phyloP scores from a whole-genome alignment of 176 grass and related monocot genomes.

The Musa schizocarpa region DNA sequence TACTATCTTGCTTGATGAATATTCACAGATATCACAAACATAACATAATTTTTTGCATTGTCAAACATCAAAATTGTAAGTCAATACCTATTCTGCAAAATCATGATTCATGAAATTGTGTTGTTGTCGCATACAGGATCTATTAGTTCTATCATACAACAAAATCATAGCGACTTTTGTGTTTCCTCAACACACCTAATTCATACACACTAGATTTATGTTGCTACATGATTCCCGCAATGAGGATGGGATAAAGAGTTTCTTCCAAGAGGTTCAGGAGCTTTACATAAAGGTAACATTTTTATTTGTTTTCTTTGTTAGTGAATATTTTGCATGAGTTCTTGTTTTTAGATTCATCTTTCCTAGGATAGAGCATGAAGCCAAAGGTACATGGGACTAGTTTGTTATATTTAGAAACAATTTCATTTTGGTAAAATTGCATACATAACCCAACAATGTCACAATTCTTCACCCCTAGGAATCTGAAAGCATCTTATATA shows the following conservation, averaged over 20 bases:
- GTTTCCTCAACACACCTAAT: slow-evolving; percentile 30
- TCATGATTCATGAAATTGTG: neutral
- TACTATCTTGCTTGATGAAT: neutral
- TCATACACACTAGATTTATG: slow-evolving; percentile 82
- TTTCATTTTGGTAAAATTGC: neutral
- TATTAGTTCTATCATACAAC: neutral
- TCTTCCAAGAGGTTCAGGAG: slow-evolving; percentile 85
- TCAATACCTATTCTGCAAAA: neutral
- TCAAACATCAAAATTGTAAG: neutral
- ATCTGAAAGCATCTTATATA: neutral
- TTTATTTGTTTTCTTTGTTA: neutral
- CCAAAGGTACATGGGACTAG: neutral
- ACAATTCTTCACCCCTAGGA: neutral
- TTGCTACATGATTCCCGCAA: slow-evolving; percentile 69
- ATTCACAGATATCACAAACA: neutral
- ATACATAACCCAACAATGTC: too few species aligned
- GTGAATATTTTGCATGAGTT: neutral
- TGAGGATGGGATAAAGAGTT: slow-evolving; percentile 74
- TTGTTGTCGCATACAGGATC: neutral
- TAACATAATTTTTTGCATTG: neutral
- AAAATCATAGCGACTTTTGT: neutral
- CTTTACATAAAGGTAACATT: slow-evolving; percentile 74
- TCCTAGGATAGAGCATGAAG: neutral
- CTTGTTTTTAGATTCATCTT: neutral
- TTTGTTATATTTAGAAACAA: neutral